phyloP scores from a whole-genome alignment of 805 yeast species.

The Wickerhamomyces bisporus region DNA sequence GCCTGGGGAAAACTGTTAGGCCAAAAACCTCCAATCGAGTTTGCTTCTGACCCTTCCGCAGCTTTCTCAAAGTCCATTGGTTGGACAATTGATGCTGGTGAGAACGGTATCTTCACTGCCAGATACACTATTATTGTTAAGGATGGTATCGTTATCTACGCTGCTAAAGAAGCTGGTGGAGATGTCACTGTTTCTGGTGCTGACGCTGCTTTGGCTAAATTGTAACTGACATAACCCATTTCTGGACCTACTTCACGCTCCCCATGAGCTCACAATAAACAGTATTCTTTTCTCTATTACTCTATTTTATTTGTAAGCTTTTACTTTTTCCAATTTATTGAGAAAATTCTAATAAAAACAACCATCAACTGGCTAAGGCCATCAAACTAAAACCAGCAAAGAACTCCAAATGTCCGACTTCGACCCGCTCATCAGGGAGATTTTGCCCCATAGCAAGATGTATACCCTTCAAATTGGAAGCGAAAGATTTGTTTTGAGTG shows the following conservation, averaged over 20 bases:
- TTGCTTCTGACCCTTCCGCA: slow-evolving; percentile 65
- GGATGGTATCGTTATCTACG: slow-evolving; percentile 47
- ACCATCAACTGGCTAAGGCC: neutral
- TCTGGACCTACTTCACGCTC: too few relatives aligned
- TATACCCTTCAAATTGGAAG: slow-evolving; percentile 70
- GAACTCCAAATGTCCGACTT: slow-evolving; percentile 4
- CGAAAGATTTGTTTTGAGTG: slow-evolving; percentile 58
- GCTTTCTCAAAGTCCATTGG: slow-evolving; percentile 57
- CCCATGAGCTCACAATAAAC: too few relatives aligned
- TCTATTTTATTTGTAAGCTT: too few relatives aligned
- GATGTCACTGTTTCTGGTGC: slow-evolving; percentile 25
- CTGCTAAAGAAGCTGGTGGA: slow-evolving; percentile 28
- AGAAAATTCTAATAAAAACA: neutral
- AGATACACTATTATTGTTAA: slow-evolving; percentile 73
- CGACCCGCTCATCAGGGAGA: slow-evolving; percentile 41
- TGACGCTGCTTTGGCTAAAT: slow-evolving; percentile 25
- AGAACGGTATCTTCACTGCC: slow-evolving; percentile 53
- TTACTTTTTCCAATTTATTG: too few relatives aligned
- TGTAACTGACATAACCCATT: slow-evolving; percentile 4
- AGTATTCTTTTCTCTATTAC: too few relatives aligned
- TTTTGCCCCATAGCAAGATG: slow-evolving; percentile 65
- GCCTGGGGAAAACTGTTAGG: slow-evolving; percentile 55
- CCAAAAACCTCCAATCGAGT: slow-evolving; percentile 32
- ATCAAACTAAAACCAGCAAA: neutral
- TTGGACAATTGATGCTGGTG: slow-evolving; percentile 47